A percentile compares a stretch with the other conserved stretches of the same genome.
Conservation (phyloP, 495 filamentous ascomycete species). For the Aspergillus homomorphus region DNA sequence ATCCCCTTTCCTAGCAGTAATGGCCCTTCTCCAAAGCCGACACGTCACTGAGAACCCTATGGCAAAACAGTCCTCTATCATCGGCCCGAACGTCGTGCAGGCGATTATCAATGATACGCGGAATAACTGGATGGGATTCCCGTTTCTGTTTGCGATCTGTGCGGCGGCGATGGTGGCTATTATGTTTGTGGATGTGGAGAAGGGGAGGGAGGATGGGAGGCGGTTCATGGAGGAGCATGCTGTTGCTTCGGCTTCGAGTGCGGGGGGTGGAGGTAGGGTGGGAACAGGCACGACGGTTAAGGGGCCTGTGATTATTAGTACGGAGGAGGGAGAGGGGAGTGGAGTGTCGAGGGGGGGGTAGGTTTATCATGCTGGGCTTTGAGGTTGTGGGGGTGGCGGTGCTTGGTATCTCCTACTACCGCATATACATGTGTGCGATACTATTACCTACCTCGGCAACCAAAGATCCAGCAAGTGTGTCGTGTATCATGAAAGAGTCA, state of each 20-base stretch:
- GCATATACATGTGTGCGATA: too few species aligned
- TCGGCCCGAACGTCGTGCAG: conserved; percentile 49
- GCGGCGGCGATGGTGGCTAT: conserved; percentile 40
- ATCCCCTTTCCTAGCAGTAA: background rate
- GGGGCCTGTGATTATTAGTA: background rate
- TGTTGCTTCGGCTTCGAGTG: background rate
- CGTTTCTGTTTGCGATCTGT: conserved; percentile 48
- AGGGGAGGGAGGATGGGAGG: conserved; percentile 44
- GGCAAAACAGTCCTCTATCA: conserved; percentile 43
- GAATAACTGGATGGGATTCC: conserved; percentile 53
- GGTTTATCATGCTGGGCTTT: too few species aligned
- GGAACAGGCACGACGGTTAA: background rate
- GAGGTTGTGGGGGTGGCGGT: too few species aligned
- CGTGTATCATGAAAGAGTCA: background rate
- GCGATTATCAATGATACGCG: conserved; percentile 47
- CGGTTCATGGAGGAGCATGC: conserved; percentile 36
- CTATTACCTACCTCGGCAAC: too few species aligned
- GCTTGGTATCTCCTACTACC: too few species aligned
- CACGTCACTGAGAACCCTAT: background rate
- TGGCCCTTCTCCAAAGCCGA: background rate
- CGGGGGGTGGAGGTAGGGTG: too few species aligned
- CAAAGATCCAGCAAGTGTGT: background rate
- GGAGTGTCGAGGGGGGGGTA: background rate
- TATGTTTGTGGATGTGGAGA: conserved; percentile 45
- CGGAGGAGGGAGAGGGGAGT: background rate